Conservation (phyloP, 371 early-diverging fungal species). For the Dichotomocladium elegans region DNA sequence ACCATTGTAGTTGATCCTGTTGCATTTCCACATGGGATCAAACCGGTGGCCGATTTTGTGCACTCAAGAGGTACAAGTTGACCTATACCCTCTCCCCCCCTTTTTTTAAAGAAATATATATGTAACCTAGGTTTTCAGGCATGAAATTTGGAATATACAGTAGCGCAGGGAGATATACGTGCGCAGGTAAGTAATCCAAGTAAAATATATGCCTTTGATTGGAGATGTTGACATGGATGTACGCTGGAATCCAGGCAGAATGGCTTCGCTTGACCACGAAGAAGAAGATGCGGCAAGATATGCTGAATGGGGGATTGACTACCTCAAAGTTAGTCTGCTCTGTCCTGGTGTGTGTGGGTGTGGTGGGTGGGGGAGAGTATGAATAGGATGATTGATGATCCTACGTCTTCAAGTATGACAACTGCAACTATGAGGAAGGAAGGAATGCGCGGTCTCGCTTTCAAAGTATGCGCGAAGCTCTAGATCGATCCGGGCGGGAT, state of each 20-base stretch:
- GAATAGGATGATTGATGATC: too few species aligned
- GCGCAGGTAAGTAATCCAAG: constrained; percentile 11
- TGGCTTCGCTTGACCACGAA: constrained; percentile 17
- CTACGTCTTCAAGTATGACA: constrained; percentile 19
- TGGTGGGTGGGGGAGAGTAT: too few species aligned
- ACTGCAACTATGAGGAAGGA: constrained; percentile 18
- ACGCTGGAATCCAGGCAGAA: too few species aligned
- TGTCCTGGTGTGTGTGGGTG: too few species aligned
- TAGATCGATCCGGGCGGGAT: constrained; percentile 38
- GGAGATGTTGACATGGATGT: too few species aligned
- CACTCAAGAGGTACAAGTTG: constrained; percentile 17
- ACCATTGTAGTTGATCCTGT: constrained; percentile 26
- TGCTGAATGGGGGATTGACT: constrained; percentile 19
- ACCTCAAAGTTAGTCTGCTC: constrained; percentile 22
- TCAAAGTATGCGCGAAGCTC: constrained; percentile 29
- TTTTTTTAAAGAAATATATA: too few species aligned
- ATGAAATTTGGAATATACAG: constrained; percentile 29
- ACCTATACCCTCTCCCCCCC: not conserved
- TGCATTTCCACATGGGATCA: constrained; percentile 38
- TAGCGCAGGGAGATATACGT: constrained; percentile 15
- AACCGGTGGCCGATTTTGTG: constrained; percentile 28
- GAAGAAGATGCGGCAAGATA: constrained; percentile 15
- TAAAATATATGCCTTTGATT: too few species aligned
- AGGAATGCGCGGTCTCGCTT: constrained; percentile 6
- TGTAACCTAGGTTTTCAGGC: constrained; percentile 10